These are phyloP conservation scores for Wickerhamomyces ciferrii DNA, from an alignment of 805 yeast genomes.

Conservation along the genomic window DNA sequence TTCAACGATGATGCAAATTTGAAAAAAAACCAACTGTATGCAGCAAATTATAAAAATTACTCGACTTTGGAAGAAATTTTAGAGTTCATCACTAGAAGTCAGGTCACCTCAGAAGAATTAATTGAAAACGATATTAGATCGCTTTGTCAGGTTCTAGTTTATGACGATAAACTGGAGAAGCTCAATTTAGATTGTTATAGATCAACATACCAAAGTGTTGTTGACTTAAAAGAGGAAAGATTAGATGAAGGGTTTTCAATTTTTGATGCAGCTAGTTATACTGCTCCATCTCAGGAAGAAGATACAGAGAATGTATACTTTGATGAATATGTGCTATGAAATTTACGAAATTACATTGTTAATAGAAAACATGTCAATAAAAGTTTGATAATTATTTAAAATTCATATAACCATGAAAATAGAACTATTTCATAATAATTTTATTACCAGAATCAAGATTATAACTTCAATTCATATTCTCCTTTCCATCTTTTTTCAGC, in stretches of 20 bases:
- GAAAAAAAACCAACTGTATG: slow-evolving; percentile 33
- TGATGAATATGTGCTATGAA: slow-evolving; percentile 40
- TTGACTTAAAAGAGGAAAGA: slow-evolving; percentile 47
- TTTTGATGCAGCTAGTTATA: slow-evolving; percentile 35
- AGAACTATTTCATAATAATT: no score
- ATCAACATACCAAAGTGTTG: slow-evolving; percentile 79
- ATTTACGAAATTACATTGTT: neutral
- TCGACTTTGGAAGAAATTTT: slow-evolving; percentile 72
- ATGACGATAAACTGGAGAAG: slow-evolving; percentile 79
- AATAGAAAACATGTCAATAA: neutral
- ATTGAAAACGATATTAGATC: slow-evolving; percentile 69
- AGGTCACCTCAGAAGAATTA: slow-evolving; percentile 79
- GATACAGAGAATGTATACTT: slow-evolving; percentile 34
- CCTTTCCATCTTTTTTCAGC: slow-evolving; percentile 38
- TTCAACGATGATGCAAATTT: slow-evolving; percentile 32
- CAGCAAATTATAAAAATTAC: slow-evolving; percentile 54
- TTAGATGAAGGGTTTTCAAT: slow-evolving; percentile 29
- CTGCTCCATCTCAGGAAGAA: slow-evolving; percentile 30
- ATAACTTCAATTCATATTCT: slow-evolving; percentile 9
- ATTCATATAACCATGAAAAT: no score
- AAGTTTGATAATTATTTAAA: neutral
- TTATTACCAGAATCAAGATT: neutral
- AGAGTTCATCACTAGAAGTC: slow-evolving; percentile 64
- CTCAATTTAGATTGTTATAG: slow-evolving; percentile 58
- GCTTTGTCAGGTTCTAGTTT: slow-evolving; percentile 81